These are phyloP conservation scores for Mycosphaerella sp. DNA, from an alignment of 2,329 filamentous ascomycete species.

Conservation along the genomic window DNA sequence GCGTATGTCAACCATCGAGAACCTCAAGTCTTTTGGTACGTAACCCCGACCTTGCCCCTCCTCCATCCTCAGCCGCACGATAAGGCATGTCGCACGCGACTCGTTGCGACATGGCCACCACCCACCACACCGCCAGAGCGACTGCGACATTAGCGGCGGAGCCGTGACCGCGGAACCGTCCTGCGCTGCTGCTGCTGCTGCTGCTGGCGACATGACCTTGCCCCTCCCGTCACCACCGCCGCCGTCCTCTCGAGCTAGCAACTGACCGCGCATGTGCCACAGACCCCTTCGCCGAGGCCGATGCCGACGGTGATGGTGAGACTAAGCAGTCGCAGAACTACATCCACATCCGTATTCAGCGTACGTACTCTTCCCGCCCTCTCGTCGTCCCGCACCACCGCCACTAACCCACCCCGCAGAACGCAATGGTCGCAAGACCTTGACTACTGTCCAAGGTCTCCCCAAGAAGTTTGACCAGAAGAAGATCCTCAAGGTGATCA, in stretches of 20 bases:
- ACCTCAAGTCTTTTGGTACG: constrained; percentile 26
- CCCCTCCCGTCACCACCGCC: neutral
- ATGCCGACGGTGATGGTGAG: constrained; percentile 97
- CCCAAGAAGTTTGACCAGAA: constrained; percentile 99
- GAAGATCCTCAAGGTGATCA: constrained; percentile 99
- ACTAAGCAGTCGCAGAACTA: constrained; percentile 94
- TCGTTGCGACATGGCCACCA: neutral
- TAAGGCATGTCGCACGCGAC: constrained; percentile 12
- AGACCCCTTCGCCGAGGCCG: constrained; percentile 99
- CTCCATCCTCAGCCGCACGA: constrained; percentile 15
- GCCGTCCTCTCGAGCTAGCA: neutral
- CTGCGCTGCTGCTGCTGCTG: too few species aligned
- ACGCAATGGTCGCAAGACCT: constrained; percentile 99
- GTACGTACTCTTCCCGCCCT: constrained; percentile 42
- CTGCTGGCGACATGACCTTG: neutral
- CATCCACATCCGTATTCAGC: constrained; percentile 99
- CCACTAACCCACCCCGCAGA: constrained; percentile 46
- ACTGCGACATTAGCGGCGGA: neutral
- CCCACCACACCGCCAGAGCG: neutral
- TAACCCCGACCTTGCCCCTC: constrained; percentile 4
- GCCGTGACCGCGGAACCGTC: neutral
- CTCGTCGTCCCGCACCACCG: neutral
- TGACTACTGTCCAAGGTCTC: constrained; percentile 98
- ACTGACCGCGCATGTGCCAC: constrained; percentile 16
- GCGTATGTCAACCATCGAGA: constrained; percentile 24